These are phyloP conservation scores for Eimeria acervulina DNA, from an alignment of 169 alveolate genomes.

Conservation along the genomic window DNA sequence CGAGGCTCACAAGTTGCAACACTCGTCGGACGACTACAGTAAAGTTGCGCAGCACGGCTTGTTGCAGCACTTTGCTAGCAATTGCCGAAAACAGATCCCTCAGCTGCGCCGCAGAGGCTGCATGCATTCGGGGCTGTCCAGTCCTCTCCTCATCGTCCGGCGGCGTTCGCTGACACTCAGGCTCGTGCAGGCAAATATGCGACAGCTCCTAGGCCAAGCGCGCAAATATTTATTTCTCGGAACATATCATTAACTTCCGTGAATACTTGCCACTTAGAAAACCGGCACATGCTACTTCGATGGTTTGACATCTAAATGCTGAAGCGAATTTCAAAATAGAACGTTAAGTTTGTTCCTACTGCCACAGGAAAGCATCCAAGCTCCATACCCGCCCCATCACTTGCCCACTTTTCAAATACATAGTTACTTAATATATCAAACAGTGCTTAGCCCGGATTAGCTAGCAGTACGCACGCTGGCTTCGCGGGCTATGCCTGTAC, in stretches of 20 bases:
- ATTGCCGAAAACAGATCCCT: not conserved
- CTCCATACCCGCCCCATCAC: not conserved
- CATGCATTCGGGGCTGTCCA: not conserved
- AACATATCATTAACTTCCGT: not conserved
- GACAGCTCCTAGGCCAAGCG: not conserved
- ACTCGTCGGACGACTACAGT: constrained; percentile 25
- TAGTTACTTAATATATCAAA: not conserved
- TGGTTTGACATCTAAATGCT: too few relatives aligned
- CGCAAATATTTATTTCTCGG: not conserved
- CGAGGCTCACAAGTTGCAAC: constrained; percentile 27
- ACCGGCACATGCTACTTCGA: too few relatives aligned
- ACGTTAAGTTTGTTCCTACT: not conserved
- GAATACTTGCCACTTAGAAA: not conserved
- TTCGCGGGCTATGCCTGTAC: not conserved
- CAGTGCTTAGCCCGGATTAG: not conserved
- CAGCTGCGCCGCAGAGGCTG: constrained; percentile 28
- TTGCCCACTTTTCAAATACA: not conserved
- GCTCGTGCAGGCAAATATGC: not conserved
- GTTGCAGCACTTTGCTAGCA: constrained; percentile 59
- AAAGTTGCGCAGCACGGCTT: constrained; percentile 51
- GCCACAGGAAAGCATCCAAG: not conserved
- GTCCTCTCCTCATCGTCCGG: not conserved
- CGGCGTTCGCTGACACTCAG: not conserved
- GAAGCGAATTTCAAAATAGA: not conserved
- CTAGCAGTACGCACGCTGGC: not conserved